These are phyloP conservation scores for Cystofilobasidium macerans DNA, from an alignment of 768 basidiomycete genomes.

Conservation along the genomic window DNA sequence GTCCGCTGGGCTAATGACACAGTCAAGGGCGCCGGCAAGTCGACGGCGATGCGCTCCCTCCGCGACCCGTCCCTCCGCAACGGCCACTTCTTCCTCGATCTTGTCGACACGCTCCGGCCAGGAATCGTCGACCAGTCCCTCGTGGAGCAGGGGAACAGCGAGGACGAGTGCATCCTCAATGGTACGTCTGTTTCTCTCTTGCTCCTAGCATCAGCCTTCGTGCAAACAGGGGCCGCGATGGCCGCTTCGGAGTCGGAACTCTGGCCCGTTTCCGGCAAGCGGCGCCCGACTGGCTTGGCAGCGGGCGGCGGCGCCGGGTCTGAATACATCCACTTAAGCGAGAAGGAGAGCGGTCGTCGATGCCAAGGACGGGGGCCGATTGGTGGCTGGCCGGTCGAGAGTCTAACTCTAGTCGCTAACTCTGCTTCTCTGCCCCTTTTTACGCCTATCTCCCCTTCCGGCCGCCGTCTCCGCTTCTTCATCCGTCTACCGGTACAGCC, in stretches of 20 bases:
- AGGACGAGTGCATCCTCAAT: conserved; percentile 84
- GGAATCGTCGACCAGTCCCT: conserved; percentile 88
- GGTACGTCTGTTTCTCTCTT: conserved; percentile 47
- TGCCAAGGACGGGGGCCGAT: too few relatives aligned
- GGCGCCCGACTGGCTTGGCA: too few relatives aligned
- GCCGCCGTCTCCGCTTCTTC: background rate
- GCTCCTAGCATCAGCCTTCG: too few relatives aligned
- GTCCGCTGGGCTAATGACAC: conserved; percentile 91
- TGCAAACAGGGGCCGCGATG: too few relatives aligned
- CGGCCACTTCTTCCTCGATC: conserved; percentile 82
- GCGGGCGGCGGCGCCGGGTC: too few relatives aligned
- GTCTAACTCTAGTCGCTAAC: too few relatives aligned
- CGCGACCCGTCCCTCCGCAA: conserved; percentile 83
- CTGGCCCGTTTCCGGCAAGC: too few relatives aligned
- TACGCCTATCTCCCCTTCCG: background rate
- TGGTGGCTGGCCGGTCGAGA: too few relatives aligned
- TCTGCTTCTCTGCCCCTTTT: too few relatives aligned
- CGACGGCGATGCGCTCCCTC: conserved; percentile 69
- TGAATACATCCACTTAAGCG: too few relatives aligned
- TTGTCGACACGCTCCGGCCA: conserved; percentile 79
- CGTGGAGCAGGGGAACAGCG: conserved; percentile 49
- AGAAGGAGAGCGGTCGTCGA: too few relatives aligned
- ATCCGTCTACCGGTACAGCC: background rate
- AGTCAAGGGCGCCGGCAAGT: conserved; percentile 50
- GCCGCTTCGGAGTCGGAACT: too few relatives aligned